Evolutionary conservation across 345 rosid species (phyloP).

Genomic region (Bretschneidera sinensis): DNA sequence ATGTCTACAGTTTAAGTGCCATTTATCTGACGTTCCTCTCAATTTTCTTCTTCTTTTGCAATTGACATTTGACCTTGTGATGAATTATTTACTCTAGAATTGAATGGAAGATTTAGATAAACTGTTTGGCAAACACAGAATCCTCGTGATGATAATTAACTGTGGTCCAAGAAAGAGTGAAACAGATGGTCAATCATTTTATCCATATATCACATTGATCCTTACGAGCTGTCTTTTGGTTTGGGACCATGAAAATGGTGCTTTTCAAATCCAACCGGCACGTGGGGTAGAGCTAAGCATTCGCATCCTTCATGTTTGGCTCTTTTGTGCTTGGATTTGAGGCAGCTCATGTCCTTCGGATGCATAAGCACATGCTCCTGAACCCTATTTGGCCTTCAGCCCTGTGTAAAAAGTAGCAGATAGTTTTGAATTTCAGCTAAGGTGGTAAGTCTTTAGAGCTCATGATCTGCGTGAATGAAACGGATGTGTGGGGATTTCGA

Average conservation of each 20-base stretch:
- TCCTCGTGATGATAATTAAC: constrained; percentile 13
- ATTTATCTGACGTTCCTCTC: too few species aligned
- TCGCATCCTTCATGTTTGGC: constrained; percentile 4
- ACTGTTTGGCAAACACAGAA: background rate
- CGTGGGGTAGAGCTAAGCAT: constrained; percentile 6
- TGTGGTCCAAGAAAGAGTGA: background rate
- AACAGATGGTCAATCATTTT: constrained; percentile 3
- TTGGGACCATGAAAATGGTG: constrained; percentile 11
- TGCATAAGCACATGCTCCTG: constrained; percentile 19
- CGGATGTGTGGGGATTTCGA: too few species aligned
- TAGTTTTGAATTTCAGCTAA: constrained; percentile 4
- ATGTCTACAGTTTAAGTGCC: too few species aligned
- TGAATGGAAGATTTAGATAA: background rate
- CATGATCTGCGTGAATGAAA: constrained; percentile 9
- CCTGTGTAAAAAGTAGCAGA: too few species aligned
- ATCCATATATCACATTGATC: background rate
- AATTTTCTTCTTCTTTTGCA: background rate
- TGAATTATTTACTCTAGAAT: background rate
- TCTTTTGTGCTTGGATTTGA: constrained; percentile 10
- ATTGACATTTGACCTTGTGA: background rate
- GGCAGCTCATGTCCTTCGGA: constrained; percentile 6
- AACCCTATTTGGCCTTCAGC: constrained; percentile 14
- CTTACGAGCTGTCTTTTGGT: background rate
- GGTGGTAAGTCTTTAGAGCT: constrained; percentile 3
- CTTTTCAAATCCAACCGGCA: constrained; percentile 11